Evolutionary conservation across 1,284 basidiomycete species (phyloP).

Genomic region (Irpex rosettiformis): DNA sequence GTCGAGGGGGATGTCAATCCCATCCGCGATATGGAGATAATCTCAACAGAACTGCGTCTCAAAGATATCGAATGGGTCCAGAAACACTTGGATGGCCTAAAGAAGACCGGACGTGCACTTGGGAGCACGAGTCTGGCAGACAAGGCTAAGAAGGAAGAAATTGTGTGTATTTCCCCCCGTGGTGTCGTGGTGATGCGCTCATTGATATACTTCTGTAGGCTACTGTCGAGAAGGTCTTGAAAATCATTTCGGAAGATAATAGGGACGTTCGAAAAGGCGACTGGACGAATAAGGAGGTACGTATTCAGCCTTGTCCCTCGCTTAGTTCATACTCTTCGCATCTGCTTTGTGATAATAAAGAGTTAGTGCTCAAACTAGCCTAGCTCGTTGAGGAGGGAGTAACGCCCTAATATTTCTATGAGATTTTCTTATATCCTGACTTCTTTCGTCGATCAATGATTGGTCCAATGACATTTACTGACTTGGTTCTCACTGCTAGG

Average conservation of each 20-base stretch:
- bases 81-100: slow-evolving; percentile 82
- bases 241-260: slow-evolving; percentile 76
- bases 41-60: slow-evolving; percentile 88
- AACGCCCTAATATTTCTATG: slow-evolving; percentile 70
- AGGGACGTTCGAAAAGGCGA: slow-evolving; percentile 94
- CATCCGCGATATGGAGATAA: slow-evolving; percentile 96
- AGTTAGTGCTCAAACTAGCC: slow-evolving; percentile 33
- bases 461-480: too few relatives aligned
- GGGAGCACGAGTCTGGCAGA: slow-evolving; percentile 86
- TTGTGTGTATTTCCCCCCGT: slow-evolving; percentile 48
- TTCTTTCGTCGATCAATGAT: too few relatives aligned
- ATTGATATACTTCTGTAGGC: slow-evolving; percentile 43
- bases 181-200: not conserved
- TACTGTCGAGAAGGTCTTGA: slow-evolving; percentile 82
- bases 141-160: slow-evolving; percentile 96
- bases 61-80: slow-evolving; percentile 99
- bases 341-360: slow-evolving; percentile 30
- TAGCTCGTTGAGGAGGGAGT: slow-evolving; percentile 44
- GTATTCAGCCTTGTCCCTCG: slow-evolving; percentile 24
- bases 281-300: slow-evolving; percentile 97
- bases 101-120: slow-evolving; percentile 67
- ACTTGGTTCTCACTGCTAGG: too few relatives aligned
- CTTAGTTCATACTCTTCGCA: not conserved
- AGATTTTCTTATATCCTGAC: too few relatives aligned
- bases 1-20: slow-evolving; percentile 99